Evolutionary conservation across 805 yeast genomes (phyloP), one percentile per base, ranked within the genome.

Genomic region (Wickerhamomyces ciferrii): DNA sequence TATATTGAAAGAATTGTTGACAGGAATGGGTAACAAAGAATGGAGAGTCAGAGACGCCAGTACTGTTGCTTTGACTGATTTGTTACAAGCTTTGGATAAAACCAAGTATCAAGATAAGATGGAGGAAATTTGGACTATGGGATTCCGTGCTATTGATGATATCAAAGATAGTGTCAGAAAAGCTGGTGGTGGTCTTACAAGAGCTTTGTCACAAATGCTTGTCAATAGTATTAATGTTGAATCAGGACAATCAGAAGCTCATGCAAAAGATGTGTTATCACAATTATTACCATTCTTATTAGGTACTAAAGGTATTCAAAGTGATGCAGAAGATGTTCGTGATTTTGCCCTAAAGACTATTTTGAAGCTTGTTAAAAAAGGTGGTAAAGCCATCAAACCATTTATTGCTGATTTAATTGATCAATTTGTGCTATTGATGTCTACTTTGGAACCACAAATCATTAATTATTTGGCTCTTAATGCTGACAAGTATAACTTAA

Each of bases 1-100:
- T 3, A 89, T 94, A 41, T 61, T 87, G 47, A 60, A 71, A 4
- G 96, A 88, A 55, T 65, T 89, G 2, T 59, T 88, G 39, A 60
- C 57, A 2, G 76, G 88, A 23, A 84, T 89, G 83, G 84, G 89
- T 2, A 80, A 79, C 48, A 77, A 83, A 45, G 97, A 94, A 63
- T 94, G 98, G 97, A 76, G 98, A 54, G 87, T 84, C 0, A 75
- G 99, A 53, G 94, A 92, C 59, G 97, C 97, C 0, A 79, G 94
- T 61, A 72, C 92, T 0, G 61, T 76, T 10, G 97, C 90, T 0
- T 63, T 87, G 45, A 69, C 78, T 29, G 90, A 88, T 52, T 64
- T 92, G 18, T 63, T 94, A 14, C 85, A 82, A 50, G 72, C 81
- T n/a, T 71, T 76, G 23, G 73, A 82, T 0, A 41, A 54, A 39